Base-by-base conservation (phyloP, 2,329 filamentous ascomycete genomes). In the Endoconidiophora laricicola region DNA sequence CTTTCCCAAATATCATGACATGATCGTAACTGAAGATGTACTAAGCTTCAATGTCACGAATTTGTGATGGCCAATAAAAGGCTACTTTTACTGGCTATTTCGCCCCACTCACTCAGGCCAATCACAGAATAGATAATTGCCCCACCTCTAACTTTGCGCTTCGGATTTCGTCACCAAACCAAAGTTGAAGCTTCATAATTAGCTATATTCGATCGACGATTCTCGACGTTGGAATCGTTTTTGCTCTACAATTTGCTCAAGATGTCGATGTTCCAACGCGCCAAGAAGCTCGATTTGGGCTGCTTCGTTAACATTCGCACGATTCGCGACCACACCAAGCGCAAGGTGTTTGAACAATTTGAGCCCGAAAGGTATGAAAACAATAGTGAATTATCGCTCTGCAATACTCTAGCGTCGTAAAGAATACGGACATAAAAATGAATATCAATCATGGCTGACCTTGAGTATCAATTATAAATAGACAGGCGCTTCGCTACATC, bases 291-390 rank as follows among this genome's bases (percentile, higher is more conserved):
- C 58, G 87, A 96, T 59, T 69, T 96, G 58, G 81, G 83, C 63
- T 86, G 86, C 63, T 94, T 84, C 62, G 66, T 93, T 68, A 95
- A 95, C 62, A 78, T 82, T 63, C 81, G 82, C 57, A 76, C 85
- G 57, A 83, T 98, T 63, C 86, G 91, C 60, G 91, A 98, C 66
- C 86, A 96, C 69, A 88, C 87, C 50, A 98, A 96, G 77, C 83
- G 91, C 60, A 90, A 93, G 69, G 85, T 87, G 53, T 95, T 88
- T 61, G 83, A 83, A 62, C 73, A 86, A 63, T 71, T 82, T 62
- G 91, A 98, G 70, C 78, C 87, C 3, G 83, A 95, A 68, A 82
- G 90, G 88, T 93, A 71, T 55, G 56, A 33, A 3, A 33, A 33
- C 29, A 12, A 33, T 12, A 18, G 16, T 18, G 29, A 33, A 33